Percentiles rank a stretch among this genome's conserved stretches.
phyloP scores from a whole-genome alignment of 164 flowering plant genomes.

The Santalum album region DNA sequence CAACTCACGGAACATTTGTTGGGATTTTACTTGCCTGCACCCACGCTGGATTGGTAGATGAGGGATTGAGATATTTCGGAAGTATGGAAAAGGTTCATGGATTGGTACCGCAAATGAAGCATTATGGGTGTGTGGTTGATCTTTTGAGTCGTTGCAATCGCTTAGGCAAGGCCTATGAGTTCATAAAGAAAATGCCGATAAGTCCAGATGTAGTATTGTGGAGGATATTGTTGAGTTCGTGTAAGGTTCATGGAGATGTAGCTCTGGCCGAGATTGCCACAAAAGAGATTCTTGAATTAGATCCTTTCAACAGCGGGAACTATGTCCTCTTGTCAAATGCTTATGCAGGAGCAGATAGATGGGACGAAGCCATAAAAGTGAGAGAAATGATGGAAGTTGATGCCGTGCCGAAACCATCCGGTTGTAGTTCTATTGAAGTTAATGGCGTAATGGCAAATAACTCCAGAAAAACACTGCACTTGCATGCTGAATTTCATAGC shows the following conservation, averaged over 20 bases:
- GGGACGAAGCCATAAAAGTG: conserved; percentile 44
- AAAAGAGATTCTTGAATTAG: conserved; percentile 45
- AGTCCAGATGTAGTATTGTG: conserved; percentile 45
- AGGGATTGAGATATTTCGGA: conserved; percentile 45
- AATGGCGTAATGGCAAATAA: conserved; percentile 2
- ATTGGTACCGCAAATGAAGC: conserved; percentile 56
- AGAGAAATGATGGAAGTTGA: conserved; percentile 42
- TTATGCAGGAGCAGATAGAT: conserved; percentile 52
- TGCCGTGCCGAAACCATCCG: conserved; percentile 45
- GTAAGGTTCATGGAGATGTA: conserved; percentile 50
- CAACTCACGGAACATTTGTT: conserved; percentile 52
- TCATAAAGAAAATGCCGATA: conserved; percentile 43
- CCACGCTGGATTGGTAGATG: conserved; percentile 58
- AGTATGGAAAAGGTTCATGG: conserved; percentile 42
- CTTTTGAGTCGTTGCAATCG: conserved; percentile 56
- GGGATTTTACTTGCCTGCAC: conserved; percentile 61
- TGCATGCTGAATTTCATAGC: not conserved
- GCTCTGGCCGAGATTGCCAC: conserved; percentile 43
- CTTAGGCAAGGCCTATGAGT: conserved; percentile 43
- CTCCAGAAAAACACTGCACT: not conserved
- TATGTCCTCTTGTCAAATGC: conserved; percentile 51
- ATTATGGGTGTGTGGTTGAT: conserved; percentile 71
- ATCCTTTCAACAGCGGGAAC: conserved; percentile 49
- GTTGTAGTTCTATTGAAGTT: conserved; percentile 44
- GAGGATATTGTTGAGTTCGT: conserved; percentile 61